Conservation (phyloP, 2,329 filamentous ascomycete genomes). For the Colletotrichum sp. region DNA sequence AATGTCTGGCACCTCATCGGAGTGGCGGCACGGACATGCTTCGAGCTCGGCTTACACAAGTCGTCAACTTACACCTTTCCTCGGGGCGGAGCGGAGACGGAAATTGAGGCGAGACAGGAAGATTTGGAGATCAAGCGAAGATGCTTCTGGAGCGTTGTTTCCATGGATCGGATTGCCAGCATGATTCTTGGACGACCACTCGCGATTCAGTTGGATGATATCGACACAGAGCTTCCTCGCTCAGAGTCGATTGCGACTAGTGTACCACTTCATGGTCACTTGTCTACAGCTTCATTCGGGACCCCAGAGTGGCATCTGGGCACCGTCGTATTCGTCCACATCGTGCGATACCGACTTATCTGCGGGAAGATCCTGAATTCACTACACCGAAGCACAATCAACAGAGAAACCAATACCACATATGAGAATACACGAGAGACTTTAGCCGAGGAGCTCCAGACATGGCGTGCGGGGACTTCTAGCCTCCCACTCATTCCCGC, state of each 20-base stretch:
- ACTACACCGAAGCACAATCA: slow-evolving; percentile 34
- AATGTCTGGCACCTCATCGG: slow-evolving; percentile 52
- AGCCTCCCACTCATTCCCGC: slow-evolving; percentile 31
- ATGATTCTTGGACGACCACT: slow-evolving; percentile 44
- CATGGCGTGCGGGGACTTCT: slow-evolving; percentile 33
- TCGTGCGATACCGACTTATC: slow-evolving; percentile 43
- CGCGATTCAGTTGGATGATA: slow-evolving; percentile 44
- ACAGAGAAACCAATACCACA: slow-evolving; percentile 5
- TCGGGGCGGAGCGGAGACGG: neutral
- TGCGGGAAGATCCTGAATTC: slow-evolving; percentile 42
- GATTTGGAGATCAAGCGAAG: slow-evolving; percentile 39
- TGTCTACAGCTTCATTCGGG: neutral
- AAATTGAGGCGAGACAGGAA: neutral
- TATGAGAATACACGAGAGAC: slow-evolving; percentile 25
- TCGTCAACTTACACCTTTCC: slow-evolving; percentile 35
- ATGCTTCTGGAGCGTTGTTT: slow-evolving; percentile 49
- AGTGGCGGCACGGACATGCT: slow-evolving; percentile 43
- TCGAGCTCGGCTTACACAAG: slow-evolving; percentile 45
- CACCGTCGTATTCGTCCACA: slow-evolving; percentile 41
- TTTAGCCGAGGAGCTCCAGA: slow-evolving; percentile 33
- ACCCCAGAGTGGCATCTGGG: slow-evolving; percentile 1
- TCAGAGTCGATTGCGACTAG: slow-evolving; percentile 21
- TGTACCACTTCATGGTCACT: neutral
- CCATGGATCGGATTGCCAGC: slow-evolving; percentile 41
- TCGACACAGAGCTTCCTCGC: slow-evolving; percentile 40